Conservation (phyloP, 2,329 filamentous ascomycete species). For the Coniosporium tulheliwenetii region DNA sequence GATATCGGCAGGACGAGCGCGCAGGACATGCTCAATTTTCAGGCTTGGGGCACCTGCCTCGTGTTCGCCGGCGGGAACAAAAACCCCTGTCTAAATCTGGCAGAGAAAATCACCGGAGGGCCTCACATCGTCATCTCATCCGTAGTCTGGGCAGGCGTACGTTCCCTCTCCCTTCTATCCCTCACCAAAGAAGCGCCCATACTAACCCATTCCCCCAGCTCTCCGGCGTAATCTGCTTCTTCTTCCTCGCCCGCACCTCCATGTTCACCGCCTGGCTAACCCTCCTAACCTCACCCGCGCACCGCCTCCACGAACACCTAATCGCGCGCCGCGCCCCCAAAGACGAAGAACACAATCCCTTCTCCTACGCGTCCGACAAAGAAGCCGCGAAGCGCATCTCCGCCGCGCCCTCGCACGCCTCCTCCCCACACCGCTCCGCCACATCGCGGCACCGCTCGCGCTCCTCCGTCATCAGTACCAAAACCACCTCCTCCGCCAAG, state of each 20-base stretch:
- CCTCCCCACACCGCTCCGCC: too few species aligned
- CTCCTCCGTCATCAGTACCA: too few species aligned
- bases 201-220: conserved; percentile 30
- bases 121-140: conserved; percentile 57
- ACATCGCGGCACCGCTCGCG: too few species aligned
- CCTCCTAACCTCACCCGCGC: conserved; percentile 17
- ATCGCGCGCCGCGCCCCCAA: too few species aligned
- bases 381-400: too few species aligned
- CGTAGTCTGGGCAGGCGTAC: conserved; percentile 55
- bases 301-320: too few species aligned
- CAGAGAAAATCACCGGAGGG: conserved; percentile 45
- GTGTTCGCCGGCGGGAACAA: conserved; percentile 40
- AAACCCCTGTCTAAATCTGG: conserved; percentile 41
- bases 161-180: conserved; percentile 17
- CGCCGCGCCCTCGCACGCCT: too few species aligned
- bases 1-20: not conserved
- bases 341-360: too few species aligned
- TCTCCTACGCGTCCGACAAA: too few species aligned
- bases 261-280: conserved; percentile 68
- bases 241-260: conserved; percentile 59
- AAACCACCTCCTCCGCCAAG: too few species aligned
- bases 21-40: conserved; percentile 10
- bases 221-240: conserved; percentile 63
- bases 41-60: conserved; percentile 53
- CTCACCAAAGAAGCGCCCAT: conserved; percentile 1